These are phyloP conservation scores for Pistacia vera DNA, from an alignment of 345 rosid genomes.

Conservation along the genomic window DNA sequence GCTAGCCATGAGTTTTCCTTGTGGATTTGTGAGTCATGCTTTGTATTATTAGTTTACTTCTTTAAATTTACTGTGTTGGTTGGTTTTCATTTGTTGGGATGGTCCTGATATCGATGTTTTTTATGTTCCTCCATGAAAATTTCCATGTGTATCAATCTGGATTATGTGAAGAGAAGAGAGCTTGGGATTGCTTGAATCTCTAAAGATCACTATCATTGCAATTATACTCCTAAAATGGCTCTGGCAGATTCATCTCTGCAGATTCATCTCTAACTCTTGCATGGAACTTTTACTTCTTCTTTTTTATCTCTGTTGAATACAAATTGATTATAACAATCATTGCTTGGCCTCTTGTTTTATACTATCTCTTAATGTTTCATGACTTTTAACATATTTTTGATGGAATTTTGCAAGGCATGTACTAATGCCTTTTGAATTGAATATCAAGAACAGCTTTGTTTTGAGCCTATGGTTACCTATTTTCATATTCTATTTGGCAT, in stretches of 20 bases:
- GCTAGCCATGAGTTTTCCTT: neutral
- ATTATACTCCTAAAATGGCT: no score
- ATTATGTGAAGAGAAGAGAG: neutral
- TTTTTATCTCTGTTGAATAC: neutral
- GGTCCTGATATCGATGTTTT: neutral
- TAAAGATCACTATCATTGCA: neutral
- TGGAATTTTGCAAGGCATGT: neutral
- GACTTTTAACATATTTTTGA: neutral
- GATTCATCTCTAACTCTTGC: neutral
- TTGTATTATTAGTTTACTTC: neutral
- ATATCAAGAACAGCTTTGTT: neutral
- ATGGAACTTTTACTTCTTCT: neutral
- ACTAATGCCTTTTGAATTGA: neutral
- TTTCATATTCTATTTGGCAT: constrained; percentile 7
- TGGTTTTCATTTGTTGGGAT: neutral
- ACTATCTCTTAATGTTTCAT: neutral
- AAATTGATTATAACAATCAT: neutral
- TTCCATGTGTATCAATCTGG: neutral
- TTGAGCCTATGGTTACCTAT: constrained; percentile 1
- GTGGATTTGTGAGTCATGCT: neutral
- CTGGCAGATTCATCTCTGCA: no score
- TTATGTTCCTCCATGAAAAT: neutral
- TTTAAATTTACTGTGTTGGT: neutral
- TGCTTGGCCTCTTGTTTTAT: neutral
- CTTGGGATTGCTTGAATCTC: constrained; percentile 2